Base-by-base conservation (phyloP, 208 protist genomes). In the Tetramitus jugosus region DNA sequence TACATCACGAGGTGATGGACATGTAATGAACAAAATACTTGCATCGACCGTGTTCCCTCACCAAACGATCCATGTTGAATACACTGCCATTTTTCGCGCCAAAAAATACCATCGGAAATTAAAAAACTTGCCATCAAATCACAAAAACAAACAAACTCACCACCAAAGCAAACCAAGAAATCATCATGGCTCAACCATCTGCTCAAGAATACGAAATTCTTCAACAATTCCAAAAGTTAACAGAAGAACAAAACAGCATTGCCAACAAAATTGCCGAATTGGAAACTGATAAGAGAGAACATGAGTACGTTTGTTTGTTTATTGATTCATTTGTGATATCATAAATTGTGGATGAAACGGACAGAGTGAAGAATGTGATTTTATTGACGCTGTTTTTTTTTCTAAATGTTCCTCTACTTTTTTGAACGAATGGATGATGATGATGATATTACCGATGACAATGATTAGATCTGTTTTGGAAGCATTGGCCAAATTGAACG, bases 401-500 rank as follows among this genome's bases (percentile, higher is more conserved):
- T n/a, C n/a, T n/a, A n/a, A n/a, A n/a, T n/a, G n/a, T n/a, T n/a
- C n/a, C n/a, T n/a, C n/a, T n/a, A n/a, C 14, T 33, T 29, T n/a
- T 33, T 60, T 20, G 53, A 23, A 33, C 2, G 14, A 60, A 31
- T 33, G 7, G 31, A 33, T 26, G 7, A 7, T 60, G 17, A 29
- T 60, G 17, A 60, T 3, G 31, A 33, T 29, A 23, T 60, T 7
- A 33, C 17, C 3, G 17, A 33, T n/a, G n/a, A n/a, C n/a, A n/a
- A n/a, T n/a, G n/a, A n/a, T n/a, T 31, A 69, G 62, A 33, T 31
- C 10, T 26, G 94, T 97, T 40, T 89, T 90, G 4, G 84, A 88
- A 31, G 88, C 91, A 43, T 87, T 97, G 3, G 84, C 84, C 20
- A 86, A 89, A 7, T 84, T 97, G 26, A 90, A 96, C 64, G 80